phyloP scores from a whole-genome alignment of 495 filamentous ascomycete species.

The Astrothelium macrocarpum region DNA sequence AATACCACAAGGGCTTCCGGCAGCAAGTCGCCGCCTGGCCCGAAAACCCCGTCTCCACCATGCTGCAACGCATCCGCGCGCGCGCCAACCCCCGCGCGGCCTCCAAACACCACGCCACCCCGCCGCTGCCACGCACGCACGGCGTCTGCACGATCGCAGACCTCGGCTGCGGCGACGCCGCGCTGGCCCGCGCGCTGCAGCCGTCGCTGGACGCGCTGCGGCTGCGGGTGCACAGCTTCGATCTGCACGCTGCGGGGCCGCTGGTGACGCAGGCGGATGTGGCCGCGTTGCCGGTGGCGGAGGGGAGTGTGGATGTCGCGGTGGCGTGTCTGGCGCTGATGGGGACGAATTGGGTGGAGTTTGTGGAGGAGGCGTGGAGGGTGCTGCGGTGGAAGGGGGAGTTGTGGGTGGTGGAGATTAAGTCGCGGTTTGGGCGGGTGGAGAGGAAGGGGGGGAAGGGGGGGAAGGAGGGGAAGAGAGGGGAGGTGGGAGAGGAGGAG shows the following conservation, averaged over 20 bases:
- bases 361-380: slow-evolving; percentile 89
- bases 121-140: slow-evolving; percentile 23
- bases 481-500: slow-evolving; percentile 40
- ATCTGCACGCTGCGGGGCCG: slow-evolving; percentile 40
- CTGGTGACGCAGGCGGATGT: slow-evolving; percentile 84
- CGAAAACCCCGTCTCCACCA: slow-evolving; percentile 82
- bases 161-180: slow-evolving; percentile 70
- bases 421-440: slow-evolving; percentile 70
- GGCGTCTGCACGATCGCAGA: slow-evolving; percentile 72
- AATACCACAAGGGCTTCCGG: slow-evolving; percentile 92
- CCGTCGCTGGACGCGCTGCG: slow-evolving; percentile 41
- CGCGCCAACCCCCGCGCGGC: slow-evolving; percentile 38
- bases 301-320: slow-evolving; percentile 68
- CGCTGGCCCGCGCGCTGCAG: slow-evolving; percentile 53
- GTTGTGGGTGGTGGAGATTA: slow-evolving; percentile 94
- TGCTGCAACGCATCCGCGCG: slow-evolving; percentile 55
- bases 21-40: slow-evolving; percentile 93
- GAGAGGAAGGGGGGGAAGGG: slow-evolving; percentile 43
- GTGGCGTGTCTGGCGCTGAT: slow-evolving; percentile 94
- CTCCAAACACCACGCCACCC: slow-evolving; percentile 21
- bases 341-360: slow-evolving; percentile 96
- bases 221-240: slow-evolving; percentile 58
- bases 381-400: slow-evolving; percentile 86
- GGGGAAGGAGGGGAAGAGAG: slow-evolving; percentile 37
- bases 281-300: slow-evolving; percentile 62